Conservation (phyloP, 2,329 filamentous ascomycete genomes). For the Trichoderma endophyticum region DNA sequence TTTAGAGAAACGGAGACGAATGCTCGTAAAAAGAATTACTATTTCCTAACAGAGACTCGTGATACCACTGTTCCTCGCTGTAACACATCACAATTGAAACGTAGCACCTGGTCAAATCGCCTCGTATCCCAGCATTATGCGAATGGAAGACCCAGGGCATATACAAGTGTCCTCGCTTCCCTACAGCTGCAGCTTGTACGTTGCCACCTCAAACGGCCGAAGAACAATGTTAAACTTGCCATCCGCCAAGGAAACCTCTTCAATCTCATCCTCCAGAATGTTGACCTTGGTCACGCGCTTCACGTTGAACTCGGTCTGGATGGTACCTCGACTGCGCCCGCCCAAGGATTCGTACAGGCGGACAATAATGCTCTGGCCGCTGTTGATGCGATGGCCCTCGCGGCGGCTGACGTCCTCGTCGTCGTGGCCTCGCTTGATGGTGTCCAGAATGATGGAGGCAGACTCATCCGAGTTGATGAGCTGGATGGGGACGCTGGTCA, state of each 20-base stretch:
- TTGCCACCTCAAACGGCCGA: conserved; percentile 81
- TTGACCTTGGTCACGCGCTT: conserved; percentile 81
- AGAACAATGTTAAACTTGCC: conserved; percentile 61
- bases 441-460: conserved; percentile 74
- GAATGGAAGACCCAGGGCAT: conserved; percentile 25
- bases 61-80: not conserved
- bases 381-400: conserved; percentile 60
- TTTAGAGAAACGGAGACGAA: not conserved
- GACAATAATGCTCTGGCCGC: conserved; percentile 76
- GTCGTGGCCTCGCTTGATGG: conserved; percentile 89
- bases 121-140: conserved; percentile 19
- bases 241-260: conserved; percentile 54
- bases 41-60: not conserved
- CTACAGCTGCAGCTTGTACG: conserved; percentile 63
- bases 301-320: conserved; percentile 66
- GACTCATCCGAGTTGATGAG: conserved; percentile 56
- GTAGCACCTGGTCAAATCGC: not conserved
- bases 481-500: conserved; percentile 52
- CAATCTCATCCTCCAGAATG: conserved; percentile 80
- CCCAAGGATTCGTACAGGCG: conserved; percentile 87
- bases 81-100: not conserved
- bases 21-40: not conserved
- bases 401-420: conserved; percentile 68
- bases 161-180: conserved; percentile 24
- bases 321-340: conserved; percentile 69